Conservation (phyloP, 768 basidiomycete species). For the Tephrocybe rancida region DNA sequence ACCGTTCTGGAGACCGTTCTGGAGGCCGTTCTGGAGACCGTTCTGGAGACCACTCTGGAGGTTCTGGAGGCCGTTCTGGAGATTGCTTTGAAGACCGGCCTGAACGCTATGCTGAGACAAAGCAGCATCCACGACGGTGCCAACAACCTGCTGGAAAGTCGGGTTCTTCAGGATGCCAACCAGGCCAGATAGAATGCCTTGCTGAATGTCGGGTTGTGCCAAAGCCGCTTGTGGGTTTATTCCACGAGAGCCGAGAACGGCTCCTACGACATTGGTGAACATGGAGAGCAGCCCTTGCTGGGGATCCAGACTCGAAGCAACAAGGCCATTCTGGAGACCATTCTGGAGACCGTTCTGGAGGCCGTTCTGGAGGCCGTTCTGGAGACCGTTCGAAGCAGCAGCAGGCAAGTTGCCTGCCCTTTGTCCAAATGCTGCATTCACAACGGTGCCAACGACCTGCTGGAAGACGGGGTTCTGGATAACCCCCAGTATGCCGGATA, state of each 20-base stretch:
- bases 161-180: not conserved
- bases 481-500: conserved; percentile 1
- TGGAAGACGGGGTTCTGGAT: conserved; percentile 7
- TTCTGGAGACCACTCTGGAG: not conserved
- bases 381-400: not conserved
- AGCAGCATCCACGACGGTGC: not conserved
- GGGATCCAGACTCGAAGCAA: too few relatives aligned
- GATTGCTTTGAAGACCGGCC: not conserved
- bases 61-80: not conserved
- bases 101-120: not conserved
- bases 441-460: not conserved
- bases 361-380: not conserved
- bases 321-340: not conserved
- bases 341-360: not conserved
- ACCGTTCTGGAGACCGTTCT: not conserved
- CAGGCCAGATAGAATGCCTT: not conserved
- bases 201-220: not conserved
- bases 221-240: not conserved
- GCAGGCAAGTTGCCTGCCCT: not conserved
- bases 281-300: too few relatives aligned
- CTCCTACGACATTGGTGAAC: not conserved
- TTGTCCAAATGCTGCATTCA: not conserved
- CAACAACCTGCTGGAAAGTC: conserved; percentile 1
- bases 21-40: not conserved
- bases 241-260: not conserved